Evolutionary conservation across 306 rosid genomes (phyloP).

Genomic region (Prunus armeniaca): DNA sequence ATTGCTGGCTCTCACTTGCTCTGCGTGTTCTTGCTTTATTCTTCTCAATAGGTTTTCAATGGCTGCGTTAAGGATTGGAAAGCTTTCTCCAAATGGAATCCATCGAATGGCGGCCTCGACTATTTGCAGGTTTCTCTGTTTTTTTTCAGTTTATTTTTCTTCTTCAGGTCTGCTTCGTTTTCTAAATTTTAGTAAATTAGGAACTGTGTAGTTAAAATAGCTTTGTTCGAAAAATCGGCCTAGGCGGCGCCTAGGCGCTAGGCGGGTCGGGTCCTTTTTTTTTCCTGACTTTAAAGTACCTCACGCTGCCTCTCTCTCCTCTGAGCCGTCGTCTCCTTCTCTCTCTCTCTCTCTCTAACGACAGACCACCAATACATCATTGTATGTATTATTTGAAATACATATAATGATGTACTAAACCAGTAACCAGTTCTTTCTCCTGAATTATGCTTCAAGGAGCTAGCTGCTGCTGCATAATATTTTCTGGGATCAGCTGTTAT

Average conservation of each 20-base stretch:
- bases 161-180: not conserved
- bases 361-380: no score
- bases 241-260: no score
- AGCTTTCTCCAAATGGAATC: conserved; percentile 70
- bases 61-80: conserved; percentile 66
- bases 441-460: not conserved
- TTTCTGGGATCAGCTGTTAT: not conserved
- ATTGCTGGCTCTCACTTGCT: not conserved
- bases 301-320: no score
- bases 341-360: no score
- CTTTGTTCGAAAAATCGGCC: not conserved
- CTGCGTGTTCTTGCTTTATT: not conserved
- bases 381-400: not conserved
- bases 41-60: conserved; percentile 46
- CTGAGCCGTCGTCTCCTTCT: no score
- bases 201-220: not conserved
- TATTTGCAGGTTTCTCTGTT: conserved; percentile 61
- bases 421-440: not conserved
- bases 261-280: no score
- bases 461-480: not conserved
- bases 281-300: no score
- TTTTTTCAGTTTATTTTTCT: not conserved
- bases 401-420: not conserved
- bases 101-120: conserved; percentile 66
- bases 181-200: not conserved